Evolutionary conservation across 768 basidiomycete species (phyloP).

Genomic region (Amanita rubescens): DNA sequence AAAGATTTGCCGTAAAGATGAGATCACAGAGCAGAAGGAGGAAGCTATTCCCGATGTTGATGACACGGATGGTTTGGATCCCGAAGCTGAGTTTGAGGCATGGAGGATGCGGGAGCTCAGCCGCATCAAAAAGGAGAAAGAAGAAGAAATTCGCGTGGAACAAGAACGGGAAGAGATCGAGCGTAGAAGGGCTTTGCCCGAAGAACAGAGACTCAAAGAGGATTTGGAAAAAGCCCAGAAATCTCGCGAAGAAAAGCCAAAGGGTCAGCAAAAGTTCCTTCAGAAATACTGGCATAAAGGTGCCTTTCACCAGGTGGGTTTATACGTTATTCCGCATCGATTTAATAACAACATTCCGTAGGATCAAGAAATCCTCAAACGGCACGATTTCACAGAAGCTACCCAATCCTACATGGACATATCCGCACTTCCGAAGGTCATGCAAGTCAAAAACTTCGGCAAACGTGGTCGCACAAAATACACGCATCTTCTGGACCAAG

Average conservation of each 20-base stretch:
- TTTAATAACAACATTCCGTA: conserved; percentile 11
- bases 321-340: background rate
- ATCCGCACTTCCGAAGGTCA: conserved; percentile 82
- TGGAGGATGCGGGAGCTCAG: conserved; percentile 92
- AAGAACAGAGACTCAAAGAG: conserved; percentile 87
- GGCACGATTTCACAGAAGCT: conserved; percentile 83
- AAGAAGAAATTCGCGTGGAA: conserved; percentile 74
- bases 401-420: conserved; percentile 87
- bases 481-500: conserved; percentile 92
- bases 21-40: conserved; percentile 73
- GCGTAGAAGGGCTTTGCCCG: conserved; percentile 83
- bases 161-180: conserved; percentile 89
- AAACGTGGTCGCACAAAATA: conserved; percentile 93
- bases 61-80: conserved; percentile 91
- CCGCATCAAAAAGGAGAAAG: conserved; percentile 92
- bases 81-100: conserved; percentile 85
- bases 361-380: conserved; percentile 83
- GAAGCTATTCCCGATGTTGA: conserved; percentile 82
- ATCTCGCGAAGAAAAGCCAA: conserved; percentile 79
- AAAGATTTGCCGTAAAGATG: background rate
- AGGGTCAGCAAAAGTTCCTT: conserved; percentile 86
- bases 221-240: conserved; percentile 84
- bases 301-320: conserved; percentile 86
- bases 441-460: conserved; percentile 96
- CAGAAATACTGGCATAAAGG: conserved; percentile 99